These are phyloP conservation scores for Nemania serpens DNA, from an alignment of 2,329 filamentous ascomycete species.

Conservation along the genomic window DNA sequence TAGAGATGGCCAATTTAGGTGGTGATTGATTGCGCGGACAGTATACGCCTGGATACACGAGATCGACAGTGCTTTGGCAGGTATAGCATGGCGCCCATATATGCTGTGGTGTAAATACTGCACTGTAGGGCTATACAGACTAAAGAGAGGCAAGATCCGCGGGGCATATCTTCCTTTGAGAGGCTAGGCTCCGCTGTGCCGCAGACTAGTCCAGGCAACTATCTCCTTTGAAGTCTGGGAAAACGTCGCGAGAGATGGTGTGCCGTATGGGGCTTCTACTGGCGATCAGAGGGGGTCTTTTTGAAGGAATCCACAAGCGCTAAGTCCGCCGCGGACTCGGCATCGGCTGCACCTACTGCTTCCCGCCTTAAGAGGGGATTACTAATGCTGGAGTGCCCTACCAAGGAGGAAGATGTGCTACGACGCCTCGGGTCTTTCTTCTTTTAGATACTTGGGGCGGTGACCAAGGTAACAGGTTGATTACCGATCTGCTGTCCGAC, in stretches of 20 bases:
- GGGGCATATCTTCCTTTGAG: slow-evolving; percentile 3
- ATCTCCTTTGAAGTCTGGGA: background rate
- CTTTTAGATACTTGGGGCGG: too few species aligned
- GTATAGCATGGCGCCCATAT: background rate
- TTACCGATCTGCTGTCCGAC: too few species aligned
- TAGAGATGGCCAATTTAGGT: background rate
- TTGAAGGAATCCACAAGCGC: background rate
- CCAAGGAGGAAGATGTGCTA: too few species aligned
- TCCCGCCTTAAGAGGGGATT: too few species aligned
- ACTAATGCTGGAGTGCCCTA: too few species aligned
- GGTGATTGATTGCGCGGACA: background rate
- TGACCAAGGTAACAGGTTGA: too few species aligned
- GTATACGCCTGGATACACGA: slow-evolving; percentile 10
- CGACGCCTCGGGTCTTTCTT: too few species aligned
- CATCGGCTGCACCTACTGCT: too few species aligned
- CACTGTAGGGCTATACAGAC: background rate
- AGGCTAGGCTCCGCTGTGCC: slow-evolving; percentile 15
- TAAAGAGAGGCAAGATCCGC: slow-evolving; percentile 17
- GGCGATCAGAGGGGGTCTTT: background rate
- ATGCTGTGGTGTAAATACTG: background rate
- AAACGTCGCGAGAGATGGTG: slow-evolving; percentile 7
- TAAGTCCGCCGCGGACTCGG: too few species aligned
- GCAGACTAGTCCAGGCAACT: slow-evolving; percentile 11
- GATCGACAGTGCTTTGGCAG: slow-evolving; percentile 7
- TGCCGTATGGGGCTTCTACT: background rate